Conservation (phyloP, 306 rosid genomes). For the Malus orientalis region DNA sequence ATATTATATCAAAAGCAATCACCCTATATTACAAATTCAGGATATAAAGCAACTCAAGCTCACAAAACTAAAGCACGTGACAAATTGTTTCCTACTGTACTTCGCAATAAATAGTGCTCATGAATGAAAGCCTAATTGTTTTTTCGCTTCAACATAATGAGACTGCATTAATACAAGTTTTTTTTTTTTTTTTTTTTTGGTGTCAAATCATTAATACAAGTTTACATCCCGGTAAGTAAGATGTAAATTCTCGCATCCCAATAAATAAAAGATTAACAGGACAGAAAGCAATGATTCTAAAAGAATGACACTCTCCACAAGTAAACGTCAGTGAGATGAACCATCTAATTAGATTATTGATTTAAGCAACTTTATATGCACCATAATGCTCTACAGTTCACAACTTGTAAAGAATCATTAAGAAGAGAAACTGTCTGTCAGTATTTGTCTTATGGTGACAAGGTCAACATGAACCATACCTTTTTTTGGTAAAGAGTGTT, state of each 20-base stretch:
- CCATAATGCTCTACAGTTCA: background rate
- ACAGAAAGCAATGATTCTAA: background rate
- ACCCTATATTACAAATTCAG: background rate
- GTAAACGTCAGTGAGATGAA: background rate
- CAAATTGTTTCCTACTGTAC: background rate
- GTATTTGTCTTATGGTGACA: background rate
- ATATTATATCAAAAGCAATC: background rate
- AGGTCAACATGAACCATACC: background rate
- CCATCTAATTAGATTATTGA: background rate
- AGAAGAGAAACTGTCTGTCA: background rate
- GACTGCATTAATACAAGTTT: background rate
- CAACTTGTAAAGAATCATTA: background rate
- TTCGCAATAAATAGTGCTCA: background rate
- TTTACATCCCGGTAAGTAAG: background rate
- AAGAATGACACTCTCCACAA: background rate
- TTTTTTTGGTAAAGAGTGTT: background rate
- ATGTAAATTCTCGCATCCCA: background rate
- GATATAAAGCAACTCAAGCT: background rate
- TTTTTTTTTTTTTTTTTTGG: too few relatives aligned
- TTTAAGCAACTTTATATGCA: background rate
- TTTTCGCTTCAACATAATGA: background rate
- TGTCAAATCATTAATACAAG: background rate
- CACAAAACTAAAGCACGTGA: background rate
- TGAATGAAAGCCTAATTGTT: background rate
- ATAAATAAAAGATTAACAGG: background rate